These are phyloP conservation scores for Trametes punicea DNA, from an alignment of 768 basidiomycete species.

Conservation along the genomic window DNA sequence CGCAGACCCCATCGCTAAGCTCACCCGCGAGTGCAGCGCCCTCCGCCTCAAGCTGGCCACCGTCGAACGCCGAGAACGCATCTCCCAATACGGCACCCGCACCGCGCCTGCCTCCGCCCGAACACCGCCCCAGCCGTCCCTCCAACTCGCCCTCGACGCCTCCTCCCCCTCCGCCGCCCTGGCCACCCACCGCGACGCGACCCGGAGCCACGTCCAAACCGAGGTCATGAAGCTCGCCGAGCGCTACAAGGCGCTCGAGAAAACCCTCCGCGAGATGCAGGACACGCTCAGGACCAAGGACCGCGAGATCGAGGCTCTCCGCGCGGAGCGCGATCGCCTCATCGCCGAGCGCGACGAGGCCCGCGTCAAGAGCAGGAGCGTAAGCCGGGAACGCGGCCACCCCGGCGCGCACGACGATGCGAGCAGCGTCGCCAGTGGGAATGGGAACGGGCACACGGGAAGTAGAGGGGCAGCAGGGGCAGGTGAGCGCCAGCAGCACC, in stretches of 20 bases:
- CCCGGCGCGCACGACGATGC: constrained; percentile 5
- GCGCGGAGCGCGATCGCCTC: constrained; percentile 35
- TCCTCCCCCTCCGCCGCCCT: background rate
- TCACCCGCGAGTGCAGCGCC: constrained; percentile 42
- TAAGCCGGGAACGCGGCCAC: constrained; percentile 13
- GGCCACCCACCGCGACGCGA: constrained; percentile 12
- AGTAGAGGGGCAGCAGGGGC: background rate
- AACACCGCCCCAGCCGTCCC: constrained; percentile 18
- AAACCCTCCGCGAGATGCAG: constrained; percentile 58
- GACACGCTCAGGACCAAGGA: constrained; percentile 58
- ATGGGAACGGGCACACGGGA: background rate
- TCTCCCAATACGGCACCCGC: constrained; percentile 12
- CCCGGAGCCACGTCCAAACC: constrained; percentile 13
- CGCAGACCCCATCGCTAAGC: constrained; percentile 38
- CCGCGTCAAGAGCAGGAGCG: constrained; percentile 22
- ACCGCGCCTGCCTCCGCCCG: constrained; percentile 21
- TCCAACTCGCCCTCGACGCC: constrained; percentile 2
- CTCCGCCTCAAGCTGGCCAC: constrained; percentile 41
- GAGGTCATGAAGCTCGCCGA: constrained; percentile 53
- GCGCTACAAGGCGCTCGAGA: constrained; percentile 59
- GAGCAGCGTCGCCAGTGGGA: background rate
- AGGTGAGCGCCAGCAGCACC: constrained; percentile 10
- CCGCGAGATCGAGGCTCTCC: constrained; percentile 55
- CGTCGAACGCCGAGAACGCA: constrained; percentile 36
- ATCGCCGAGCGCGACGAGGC: constrained; percentile 28